Evolutionary conservation across 176 grass and related monocot genomes (phyloP), one percentile per base, ranked within the genome.

Genomic region (Carex pumila): DNA sequence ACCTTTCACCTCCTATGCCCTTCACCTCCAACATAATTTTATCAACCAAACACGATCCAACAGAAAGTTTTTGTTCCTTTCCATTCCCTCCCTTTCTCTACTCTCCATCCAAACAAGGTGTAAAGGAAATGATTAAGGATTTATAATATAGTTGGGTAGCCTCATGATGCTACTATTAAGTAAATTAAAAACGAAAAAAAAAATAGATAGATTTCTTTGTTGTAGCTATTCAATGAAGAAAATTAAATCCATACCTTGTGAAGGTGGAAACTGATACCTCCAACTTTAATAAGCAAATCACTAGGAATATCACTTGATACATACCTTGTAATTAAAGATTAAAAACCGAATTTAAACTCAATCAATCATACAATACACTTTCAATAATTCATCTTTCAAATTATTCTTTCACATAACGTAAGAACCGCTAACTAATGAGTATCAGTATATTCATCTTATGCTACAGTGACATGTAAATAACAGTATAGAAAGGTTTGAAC

Each of bases 241-340:
- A 66, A 45, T 37, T 6, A 4, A 37, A 13, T 62, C 14, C 55
- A 37, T 88, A 91, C 96, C 96, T 95, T 99, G 91, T 99, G 96
- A 83, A 99, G 91, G 85, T 95, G 91, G 88, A 99, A 99, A 91
- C 88, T 95, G 65, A 88, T 69, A 29, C 84, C 91, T 67, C 88
- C 91, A 49, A 99, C 91, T 88, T 84, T 92, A 67, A 93, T 84
- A 11, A 99, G 89, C 87, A 95, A 88, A 92, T 99, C 89, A 79
- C 93, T 99, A 32, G 96, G 96, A 60, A 99, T 99, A 30, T 95
- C 96, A 14, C 93, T 99, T 84, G 94, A 92, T 11, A 95, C 89
- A 68, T 90, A 90, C 89, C 96, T 99, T 83, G 61, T 65, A 86
- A 85, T 58, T 7, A 83, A 69, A 8, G 25, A 70, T 70, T 61